Conservation (phyloP, 78 protist species). For the Paulinella micropora region DNA sequence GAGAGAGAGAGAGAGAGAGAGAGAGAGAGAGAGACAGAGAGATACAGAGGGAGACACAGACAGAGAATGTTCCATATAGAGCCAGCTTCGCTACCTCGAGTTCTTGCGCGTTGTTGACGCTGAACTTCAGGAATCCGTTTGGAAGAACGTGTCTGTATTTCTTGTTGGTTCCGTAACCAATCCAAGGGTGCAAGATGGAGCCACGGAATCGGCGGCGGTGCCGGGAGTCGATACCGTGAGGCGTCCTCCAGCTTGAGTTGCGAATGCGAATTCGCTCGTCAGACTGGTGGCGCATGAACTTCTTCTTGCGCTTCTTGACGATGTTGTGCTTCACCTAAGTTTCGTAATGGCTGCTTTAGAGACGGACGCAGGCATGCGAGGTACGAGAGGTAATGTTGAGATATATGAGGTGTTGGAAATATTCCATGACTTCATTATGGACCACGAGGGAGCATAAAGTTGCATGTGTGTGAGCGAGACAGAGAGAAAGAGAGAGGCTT, state of each 20-base stretch:
- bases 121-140: constrained; percentile 75
- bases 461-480: not conserved
- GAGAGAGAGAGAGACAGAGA: not conserved
- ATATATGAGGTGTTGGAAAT: too few relatives aligned
- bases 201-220: constrained; percentile 85
- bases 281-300: constrained; percentile 79
- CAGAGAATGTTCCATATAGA: too few relatives aligned
- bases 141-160: constrained; percentile 56
- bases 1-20: too few relatives aligned
- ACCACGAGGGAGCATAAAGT: not conserved
- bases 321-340: constrained; percentile 44
- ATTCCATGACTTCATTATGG: not conserved
- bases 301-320: constrained; percentile 74
- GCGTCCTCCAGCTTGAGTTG: constrained; percentile 74
- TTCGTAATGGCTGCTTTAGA: too few relatives aligned
- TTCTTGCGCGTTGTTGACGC: constrained; percentile 64
- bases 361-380: not conserved
- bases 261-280: constrained; percentile 61
- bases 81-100: too few relatives aligned
- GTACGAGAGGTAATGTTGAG: not conserved
- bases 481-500: not conserved
- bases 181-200: constrained; percentile 44
- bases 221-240: constrained; percentile 91
- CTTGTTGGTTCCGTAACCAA: constrained; percentile 86
- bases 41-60: too few relatives aligned